Conservation (phyloP, 208 protist genomes). For the Tritrichomonas musculus region DNA sequence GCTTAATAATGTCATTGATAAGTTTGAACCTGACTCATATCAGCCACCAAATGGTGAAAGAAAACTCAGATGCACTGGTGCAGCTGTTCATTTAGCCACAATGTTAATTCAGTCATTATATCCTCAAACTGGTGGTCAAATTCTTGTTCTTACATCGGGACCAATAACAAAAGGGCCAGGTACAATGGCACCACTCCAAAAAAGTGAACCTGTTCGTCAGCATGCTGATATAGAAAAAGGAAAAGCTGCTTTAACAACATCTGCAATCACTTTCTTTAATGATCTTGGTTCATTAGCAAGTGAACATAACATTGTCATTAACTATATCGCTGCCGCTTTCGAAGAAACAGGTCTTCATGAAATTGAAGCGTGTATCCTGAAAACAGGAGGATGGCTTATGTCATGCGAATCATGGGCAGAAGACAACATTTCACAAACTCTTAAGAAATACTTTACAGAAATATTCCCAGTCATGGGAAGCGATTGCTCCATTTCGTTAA, state of each 20-base stretch:
- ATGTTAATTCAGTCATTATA: background rate
- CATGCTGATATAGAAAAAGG: slow-evolving; percentile 83
- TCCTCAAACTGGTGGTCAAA: background rate
- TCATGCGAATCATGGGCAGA: slow-evolving; percentile 7
- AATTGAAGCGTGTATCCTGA: slow-evolving; percentile 67
- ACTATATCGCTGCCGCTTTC: slow-evolving; percentile 84
- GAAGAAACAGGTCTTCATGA: slow-evolving; percentile 74
- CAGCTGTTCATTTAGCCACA: background rate
- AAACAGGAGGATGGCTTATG: slow-evolving; percentile 51
- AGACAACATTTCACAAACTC: background rate
- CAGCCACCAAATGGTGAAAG: background rate
- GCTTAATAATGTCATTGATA: background rate
- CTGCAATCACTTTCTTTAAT: slow-evolving; percentile 74
- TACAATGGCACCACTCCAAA: slow-evolving; percentile 66
- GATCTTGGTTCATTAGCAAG: slow-evolving; percentile 79
- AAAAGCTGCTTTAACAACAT: slow-evolving; percentile 40
- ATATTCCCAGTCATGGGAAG: background rate
- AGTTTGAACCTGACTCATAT: background rate
- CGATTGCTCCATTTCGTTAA: background rate
- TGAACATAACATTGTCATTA: slow-evolving; percentile 78
- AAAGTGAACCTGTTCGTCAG: slow-evolving; percentile 82
- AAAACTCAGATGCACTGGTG: background rate
- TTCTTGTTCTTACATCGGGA: background rate
- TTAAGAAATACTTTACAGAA: background rate
- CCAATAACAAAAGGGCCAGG: slow-evolving; percentile 38